Base-by-base conservation (phyloP, 495 filamentous ascomycete genomes). In the Lentithecium fluviatile region DNA sequence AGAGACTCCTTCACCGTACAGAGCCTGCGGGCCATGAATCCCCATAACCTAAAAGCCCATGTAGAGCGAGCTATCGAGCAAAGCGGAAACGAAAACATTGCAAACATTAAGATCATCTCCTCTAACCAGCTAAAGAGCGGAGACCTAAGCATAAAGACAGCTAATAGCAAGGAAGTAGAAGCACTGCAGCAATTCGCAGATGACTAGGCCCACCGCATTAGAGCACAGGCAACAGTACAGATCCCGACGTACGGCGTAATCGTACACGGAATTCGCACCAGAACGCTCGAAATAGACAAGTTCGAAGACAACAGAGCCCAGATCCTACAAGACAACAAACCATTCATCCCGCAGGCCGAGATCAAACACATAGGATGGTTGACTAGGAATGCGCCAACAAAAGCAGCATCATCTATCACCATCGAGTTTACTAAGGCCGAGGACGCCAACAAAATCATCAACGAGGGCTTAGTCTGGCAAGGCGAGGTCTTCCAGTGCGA, bases 111-210 rank as follows among this genome's bases (percentile, higher is more conserved):
- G 29, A 23, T 54, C 21, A 32, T 54, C 11, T 42, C 34, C 51
- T 54, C 51, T 25, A 54, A 54, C 20, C n/a, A 54, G 51, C 40
- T 54, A n/a, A 54, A 54, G 34, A 54, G 51, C 34, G 21, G 51
- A 25, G 51, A 25, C 51, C 34, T 54, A n/a, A 54, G 25, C 20
- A 52, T 23, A 5, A 49, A 49, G n/a, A 49, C n/a, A 49, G 46
- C 29, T 10, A 32, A 3, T 10, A 32, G 10, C 29, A 32, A 3
- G 4, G 29, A 32, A 32, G 29, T 10, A 3, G 29, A 32, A 10
- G 29, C 29, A 32, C 29, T 32, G 29, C 3, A 10, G 10, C 29
- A 32, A 10, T 49, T 19, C 6, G 46, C 46, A 23, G 46, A 49
- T 6, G 46, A 49, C 46, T 49, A 15, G 46, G 23, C 23, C 46